Conservation (phyloP, 306 rosid species). For the Pterocarpus macrocarpus region DNA sequence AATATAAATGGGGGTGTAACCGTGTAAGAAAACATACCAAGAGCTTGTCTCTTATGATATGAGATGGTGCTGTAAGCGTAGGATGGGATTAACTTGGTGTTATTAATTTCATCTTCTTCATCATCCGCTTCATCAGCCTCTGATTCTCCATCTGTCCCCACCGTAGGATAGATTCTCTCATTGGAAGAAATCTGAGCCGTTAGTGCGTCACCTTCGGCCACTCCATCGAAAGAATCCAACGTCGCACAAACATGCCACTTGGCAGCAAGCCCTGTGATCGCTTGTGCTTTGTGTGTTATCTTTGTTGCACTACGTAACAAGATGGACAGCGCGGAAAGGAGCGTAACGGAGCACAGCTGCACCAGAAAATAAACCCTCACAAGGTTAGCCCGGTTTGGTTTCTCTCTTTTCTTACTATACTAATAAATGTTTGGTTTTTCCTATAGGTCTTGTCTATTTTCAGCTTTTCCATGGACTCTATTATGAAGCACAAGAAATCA, state of each 20-base stretch:
- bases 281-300: constrained; percentile 94
- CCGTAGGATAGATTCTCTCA: constrained; percentile 43
- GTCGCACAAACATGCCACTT: constrained; percentile 99
- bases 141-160: constrained; percentile 55
- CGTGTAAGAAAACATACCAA: constrained; percentile 59
- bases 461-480: too few species aligned
- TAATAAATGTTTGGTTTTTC: background rate
- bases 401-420: background rate
- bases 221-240: constrained; percentile 79
- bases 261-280: constrained; percentile 88
- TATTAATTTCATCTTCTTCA: constrained; percentile 86
- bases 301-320: constrained; percentile 85
- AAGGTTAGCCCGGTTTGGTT: constrained; percentile 13
- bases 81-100: constrained; percentile 67
- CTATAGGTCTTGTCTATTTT: background rate
- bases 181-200: constrained; percentile 41
- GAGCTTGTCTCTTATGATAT: constrained; percentile 90
- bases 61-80: constrained; percentile 87
- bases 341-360: constrained; percentile 84
- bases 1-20: too few species aligned
- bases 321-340: constrained; percentile 68
- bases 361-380: constrained; percentile 15
- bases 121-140: constrained; percentile 59
- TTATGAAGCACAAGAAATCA: too few species aligned
- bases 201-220: constrained; percentile 48